phyloP scores from a whole-genome alignment of 2,329 filamentous ascomycete genomes.

The Scedosporium aurantiacum region DNA sequence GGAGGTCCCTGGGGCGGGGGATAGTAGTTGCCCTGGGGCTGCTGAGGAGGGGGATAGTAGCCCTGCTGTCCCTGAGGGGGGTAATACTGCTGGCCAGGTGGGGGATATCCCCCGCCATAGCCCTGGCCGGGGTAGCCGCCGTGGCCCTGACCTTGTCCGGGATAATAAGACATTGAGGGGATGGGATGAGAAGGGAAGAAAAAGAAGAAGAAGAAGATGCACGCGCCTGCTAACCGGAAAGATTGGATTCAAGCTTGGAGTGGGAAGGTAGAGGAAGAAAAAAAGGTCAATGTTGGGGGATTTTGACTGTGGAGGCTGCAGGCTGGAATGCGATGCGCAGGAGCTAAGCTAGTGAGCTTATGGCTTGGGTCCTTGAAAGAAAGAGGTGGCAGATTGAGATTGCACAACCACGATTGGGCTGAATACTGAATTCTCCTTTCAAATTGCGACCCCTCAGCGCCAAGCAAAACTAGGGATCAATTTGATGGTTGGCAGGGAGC shows the following conservation, averaged over 20 bases:
- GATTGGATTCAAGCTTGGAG: too few species aligned
- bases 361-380: too few species aligned
- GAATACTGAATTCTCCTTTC: not conserved
- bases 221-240: not conserved
- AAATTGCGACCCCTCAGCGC: not conserved
- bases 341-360: too few species aligned
- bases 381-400: too few species aligned
- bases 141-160: slow-evolving; percentile 9
- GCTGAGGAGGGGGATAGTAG: slow-evolving; percentile 18
- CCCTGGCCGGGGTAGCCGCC: slow-evolving; percentile 13
- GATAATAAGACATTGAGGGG: slow-evolving; percentile 10
- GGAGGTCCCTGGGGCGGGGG: slow-evolving; percentile 12
- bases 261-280: too few species aligned
- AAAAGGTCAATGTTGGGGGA: too few species aligned
- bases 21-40: slow-evolving; percentile 16
- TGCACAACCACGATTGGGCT: not conserved
- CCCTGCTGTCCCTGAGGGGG: slow-evolving; percentile 14
- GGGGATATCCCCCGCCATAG: slow-evolving; percentile 13
- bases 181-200: not conserved
- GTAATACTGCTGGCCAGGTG: slow-evolving; percentile 13
- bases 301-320: too few species aligned
- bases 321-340: too few species aligned
- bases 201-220: not conserved
- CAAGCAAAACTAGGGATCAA: not conserved
- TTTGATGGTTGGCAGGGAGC: too few species aligned